Evolutionary conservation across 2,329 filamentous ascomycete genomes (phyloP).

Genomic region (Pseudogymnoascus sp.): DNA sequence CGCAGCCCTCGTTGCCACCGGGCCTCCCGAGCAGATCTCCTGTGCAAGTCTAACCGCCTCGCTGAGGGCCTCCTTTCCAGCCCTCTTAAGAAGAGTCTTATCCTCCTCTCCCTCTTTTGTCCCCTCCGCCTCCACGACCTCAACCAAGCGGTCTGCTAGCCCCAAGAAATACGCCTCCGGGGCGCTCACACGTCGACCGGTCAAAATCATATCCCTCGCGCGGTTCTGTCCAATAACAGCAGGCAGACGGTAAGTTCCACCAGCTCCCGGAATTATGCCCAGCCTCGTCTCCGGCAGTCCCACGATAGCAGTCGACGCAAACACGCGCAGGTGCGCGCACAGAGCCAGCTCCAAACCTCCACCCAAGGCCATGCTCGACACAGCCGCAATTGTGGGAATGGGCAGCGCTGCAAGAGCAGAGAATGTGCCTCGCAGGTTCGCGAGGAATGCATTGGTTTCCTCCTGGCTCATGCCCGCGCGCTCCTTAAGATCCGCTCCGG

Average conservation of each 20-base stretch:
- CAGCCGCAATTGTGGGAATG: conserved; percentile 82
- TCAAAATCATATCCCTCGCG: conserved; percentile 85
- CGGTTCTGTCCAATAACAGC: conserved; percentile 69
- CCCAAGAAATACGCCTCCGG: conserved; percentile 88
- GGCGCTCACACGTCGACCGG: conserved; percentile 75
- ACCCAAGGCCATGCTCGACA: conserved; percentile 80
- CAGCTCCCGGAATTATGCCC: conserved; percentile 90
- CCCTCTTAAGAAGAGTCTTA: conserved; percentile 45
- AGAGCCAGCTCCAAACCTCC: conserved; percentile 91
- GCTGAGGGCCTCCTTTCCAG: conserved; percentile 61
- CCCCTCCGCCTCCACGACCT: conserved; percentile 55
- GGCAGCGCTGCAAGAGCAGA: conserved; percentile 65
- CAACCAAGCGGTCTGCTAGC: conserved; percentile 81
- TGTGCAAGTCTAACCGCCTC: conserved; percentile 72
- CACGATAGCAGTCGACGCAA: conserved; percentile 69
- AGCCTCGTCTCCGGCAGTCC: conserved; percentile 87
- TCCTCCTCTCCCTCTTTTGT: conserved; percentile 35
- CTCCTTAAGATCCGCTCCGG: conserved; percentile 92
- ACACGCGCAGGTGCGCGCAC: conserved; percentile 80
- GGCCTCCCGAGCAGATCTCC: conserved; percentile 85
- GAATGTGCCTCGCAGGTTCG: conserved; percentile 69
- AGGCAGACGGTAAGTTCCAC: conserved; percentile 83
- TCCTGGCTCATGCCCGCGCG: conserved; percentile 65
- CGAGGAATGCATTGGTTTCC: conserved; percentile 77
- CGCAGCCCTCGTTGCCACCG: conserved; percentile 72